Base-by-base conservation (phyloP, 352 stramenopile genomes). In the Phytophthora melonis region DNA sequence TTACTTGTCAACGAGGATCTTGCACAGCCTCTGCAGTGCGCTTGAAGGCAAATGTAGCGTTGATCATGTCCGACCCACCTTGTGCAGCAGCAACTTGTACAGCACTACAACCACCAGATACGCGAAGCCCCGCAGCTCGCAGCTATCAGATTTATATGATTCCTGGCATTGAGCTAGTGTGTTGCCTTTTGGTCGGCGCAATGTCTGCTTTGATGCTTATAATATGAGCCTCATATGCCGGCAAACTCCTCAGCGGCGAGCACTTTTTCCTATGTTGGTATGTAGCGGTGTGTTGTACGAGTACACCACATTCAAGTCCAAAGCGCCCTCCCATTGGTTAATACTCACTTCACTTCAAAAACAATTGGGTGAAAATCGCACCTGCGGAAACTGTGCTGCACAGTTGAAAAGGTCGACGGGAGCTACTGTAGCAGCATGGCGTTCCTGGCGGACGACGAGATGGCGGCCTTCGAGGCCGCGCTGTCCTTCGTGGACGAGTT, bases 401-500 rank as follows among this genome's bases (percentile, higher is more conserved):
- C 57, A 72, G 21, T 70, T 68, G 61, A 69, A 74, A 43, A 49
- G n/a, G n/a, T 45, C 30, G 36, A 27, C 49, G 21, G 18, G 3
- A 63, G 49, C 9, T 25, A n/a, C n/a, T n/a, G n/a, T 52, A 16
- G 19, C 10, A 27, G 3, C 13, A 78, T 79, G 72, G 72, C 66
- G 32, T 79, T 79, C 67, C 53, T 79, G 9, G 61, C 72, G 6
- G 75, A 82, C 53, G 75, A 79, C 30, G 75, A 82, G 63, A 77
- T 79, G 72, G 72, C 72, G 16, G 72, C 62, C 19, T 79, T 79
- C 34, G 49, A 79, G 57, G 72, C 75, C 7, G 75, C 68, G 30
- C 55, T 82, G 43, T 82, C 68, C 39, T 82, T 77, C 61, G 67
- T 82, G 56, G 75, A 79, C 67, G 75, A 82, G 55, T 75, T 79